Percentiles rank a stretch among this genome's conserved stretches.
Conservation (phyloP, 306 rosid genomes). For the Luffa acutangula region DNA sequence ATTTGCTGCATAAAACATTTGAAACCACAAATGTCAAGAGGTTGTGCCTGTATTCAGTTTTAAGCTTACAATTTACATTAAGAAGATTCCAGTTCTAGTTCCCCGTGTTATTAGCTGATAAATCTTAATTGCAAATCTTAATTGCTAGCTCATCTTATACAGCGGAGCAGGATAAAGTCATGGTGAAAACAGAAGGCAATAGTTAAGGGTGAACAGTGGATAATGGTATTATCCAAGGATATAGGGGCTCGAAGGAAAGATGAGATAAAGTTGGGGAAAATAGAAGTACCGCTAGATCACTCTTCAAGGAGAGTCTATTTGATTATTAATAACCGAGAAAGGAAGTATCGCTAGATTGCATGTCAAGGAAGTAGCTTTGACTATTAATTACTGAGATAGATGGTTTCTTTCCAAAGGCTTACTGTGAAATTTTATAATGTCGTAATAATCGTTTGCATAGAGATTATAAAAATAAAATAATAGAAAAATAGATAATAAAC, state of each 20-base stretch:
- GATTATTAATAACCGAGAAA: not conserved
- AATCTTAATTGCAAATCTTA: not conserved
- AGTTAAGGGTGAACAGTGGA: not conserved
- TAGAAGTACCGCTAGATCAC: not conserved
- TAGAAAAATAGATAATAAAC: not conserved
- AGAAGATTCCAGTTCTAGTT: not conserved
- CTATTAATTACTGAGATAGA: not conserved
- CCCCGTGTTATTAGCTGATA: not conserved
- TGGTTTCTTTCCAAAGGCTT: not conserved
- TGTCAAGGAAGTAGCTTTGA: not conserved
- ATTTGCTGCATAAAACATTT: constrained; percentile 54
- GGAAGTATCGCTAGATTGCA: not conserved
- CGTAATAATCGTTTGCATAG: not conserved
- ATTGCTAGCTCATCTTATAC: not conserved
- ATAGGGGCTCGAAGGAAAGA: not conserved
- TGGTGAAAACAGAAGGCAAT: not conserved
- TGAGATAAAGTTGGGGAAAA: not conserved
- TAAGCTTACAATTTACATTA: not conserved
- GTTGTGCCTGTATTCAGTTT: not conserved
- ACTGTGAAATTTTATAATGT: not conserved
- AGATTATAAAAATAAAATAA: not conserved
- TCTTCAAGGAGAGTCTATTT: not conserved
- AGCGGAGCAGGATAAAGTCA: not conserved
- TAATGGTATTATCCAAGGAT: not conserved
- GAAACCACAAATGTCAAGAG: constrained; percentile 8